Evolutionary conservation across 2,329 filamentous ascomycete species (phyloP).

Genomic region (Chrysoporthe austroafricana): DNA sequence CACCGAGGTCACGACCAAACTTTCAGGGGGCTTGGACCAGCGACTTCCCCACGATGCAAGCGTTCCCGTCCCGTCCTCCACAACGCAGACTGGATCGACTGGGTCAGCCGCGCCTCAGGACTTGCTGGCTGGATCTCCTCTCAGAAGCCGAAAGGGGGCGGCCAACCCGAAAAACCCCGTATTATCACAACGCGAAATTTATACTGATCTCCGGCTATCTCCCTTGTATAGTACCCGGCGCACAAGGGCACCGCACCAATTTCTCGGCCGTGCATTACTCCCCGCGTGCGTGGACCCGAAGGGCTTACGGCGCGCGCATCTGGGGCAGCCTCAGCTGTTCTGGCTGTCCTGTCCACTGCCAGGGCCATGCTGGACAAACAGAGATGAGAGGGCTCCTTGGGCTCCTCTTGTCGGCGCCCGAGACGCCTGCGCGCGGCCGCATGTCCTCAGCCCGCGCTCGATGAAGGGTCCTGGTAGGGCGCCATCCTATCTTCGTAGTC

Average conservation of each 20-base stretch:
- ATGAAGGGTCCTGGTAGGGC: neutral
- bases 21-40: neutral
- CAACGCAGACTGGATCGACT: constrained; percentile 12
- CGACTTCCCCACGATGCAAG: constrained; percentile 14
- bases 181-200: constrained; percentile 7
- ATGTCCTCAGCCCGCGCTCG: neutral
- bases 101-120: constrained; percentile 8
- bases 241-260: constrained; percentile 15
- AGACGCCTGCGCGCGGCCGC: neutral
- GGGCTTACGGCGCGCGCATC: neutral
- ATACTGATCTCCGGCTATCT: constrained; percentile 24
- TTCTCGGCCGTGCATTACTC: constrained; percentile 21
- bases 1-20: constrained; percentile 8
- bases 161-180: constrained; percentile 25
- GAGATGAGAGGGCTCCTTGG: neutral
- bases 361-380: neutral
- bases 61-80: constrained; percentile 23
- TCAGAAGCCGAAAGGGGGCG: constrained; percentile 14
- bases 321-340: neutral
- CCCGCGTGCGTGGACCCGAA: neutral
- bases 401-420: neutral
- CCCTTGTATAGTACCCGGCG: constrained; percentile 12
- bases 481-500: neutral
- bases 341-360: neutral
- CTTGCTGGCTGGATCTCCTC: constrained; percentile 1